Conservation (phyloP, 1,139 yeast genomes). For the Blastobotrys ciferrii region DNA sequence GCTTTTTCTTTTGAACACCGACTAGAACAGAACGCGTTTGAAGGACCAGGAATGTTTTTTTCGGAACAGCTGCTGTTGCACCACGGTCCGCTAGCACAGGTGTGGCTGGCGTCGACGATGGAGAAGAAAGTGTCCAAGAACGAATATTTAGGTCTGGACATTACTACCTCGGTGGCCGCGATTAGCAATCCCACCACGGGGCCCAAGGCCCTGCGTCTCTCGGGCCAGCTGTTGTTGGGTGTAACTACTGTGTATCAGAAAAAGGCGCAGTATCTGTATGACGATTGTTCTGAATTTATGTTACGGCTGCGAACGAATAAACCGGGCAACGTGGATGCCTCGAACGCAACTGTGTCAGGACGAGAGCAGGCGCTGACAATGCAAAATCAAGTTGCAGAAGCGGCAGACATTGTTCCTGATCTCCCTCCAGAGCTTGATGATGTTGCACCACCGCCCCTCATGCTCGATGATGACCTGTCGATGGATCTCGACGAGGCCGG, state of each 20-base stretch:
- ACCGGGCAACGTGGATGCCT: slow-evolving; percentile 48
- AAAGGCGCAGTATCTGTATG: slow-evolving; percentile 78
- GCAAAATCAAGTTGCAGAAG: slow-evolving; percentile 75
- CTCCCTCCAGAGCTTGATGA: slow-evolving; percentile 19
- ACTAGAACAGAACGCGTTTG: slow-evolving; percentile 7
- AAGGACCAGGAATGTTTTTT: slow-evolving; percentile 23
- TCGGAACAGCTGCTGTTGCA: slow-evolving; percentile 14
- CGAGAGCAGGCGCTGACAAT: slow-evolving; percentile 58
- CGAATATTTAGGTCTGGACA: slow-evolving; percentile 71
- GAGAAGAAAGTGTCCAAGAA: slow-evolving; percentile 77
- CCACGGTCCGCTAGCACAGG: slow-evolving; percentile 51
- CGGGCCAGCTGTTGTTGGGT: slow-evolving; percentile 87
- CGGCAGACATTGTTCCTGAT: slow-evolving; percentile 45
- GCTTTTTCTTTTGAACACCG: background rate
- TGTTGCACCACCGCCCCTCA: slow-evolving; percentile 9
- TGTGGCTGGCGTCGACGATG: slow-evolving; percentile 91
- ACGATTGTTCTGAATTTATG: slow-evolving; percentile 79
- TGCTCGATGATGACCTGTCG: slow-evolving; percentile 8
- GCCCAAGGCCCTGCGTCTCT: slow-evolving; percentile 73
- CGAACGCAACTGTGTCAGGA: slow-evolving; percentile 50
- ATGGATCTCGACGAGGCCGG: slow-evolving; percentile 14
- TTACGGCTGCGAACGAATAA: slow-evolving; percentile 73
- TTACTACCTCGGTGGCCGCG: slow-evolving; percentile 63
- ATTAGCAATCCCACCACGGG: slow-evolving; percentile 42
- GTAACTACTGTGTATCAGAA: slow-evolving; percentile 85